Evolutionary conservation across 2,329 filamentous ascomycete species (phyloP), one percentile per base, ranked within the genome.

Genomic region (Cephalotrichum gorgonifer): DNA sequence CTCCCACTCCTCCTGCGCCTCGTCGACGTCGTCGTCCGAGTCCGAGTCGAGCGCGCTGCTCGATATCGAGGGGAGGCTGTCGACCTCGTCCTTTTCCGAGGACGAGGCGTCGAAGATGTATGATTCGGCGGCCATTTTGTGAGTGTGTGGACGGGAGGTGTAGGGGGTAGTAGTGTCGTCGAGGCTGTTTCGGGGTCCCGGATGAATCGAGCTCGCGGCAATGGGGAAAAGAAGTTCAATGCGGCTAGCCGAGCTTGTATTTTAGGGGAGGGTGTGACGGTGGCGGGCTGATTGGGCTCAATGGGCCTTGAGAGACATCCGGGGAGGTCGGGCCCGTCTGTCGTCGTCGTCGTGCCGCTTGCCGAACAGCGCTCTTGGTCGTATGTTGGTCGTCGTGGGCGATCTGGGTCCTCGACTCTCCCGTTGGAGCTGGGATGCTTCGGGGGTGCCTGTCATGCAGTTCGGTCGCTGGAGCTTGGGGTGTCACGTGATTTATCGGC

Each of bases 1-100:
- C 59, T 91, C 85, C 93, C 93, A 98, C 69, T 98, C 91, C 53
- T 79, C 79, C 66, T 98, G 91, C 9, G 93, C 93, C 62, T 97
- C 91, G 35, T 86, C 88, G 52, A 85, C 73, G 52, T 75, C 73
- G 45, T 85, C 79, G 55, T 72, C 72, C 46, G 70, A 58, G 31
- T 83, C 80, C 46, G 75, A 75, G 38, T 59, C 59, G 49, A 67
- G 56, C 41, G 69, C 67, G 44, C 69, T 66, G 52, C 70, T 67
- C 17, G 76, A 75, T 44, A 75, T 70, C 49, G 82, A 85, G 22
- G 81, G 79, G 22, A 85, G 72, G 48, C 80, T 83, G 62, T 81
- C 79, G 57, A 83, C 59, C 6, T 83, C 79, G 55, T 79, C 75
- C 49, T 74, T 68, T 50, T 80, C 66, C 45, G 67, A 57, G 17